Evolutionary conservation across 768 basidiomycete genomes (phyloP).

Genomic region (Dictyophora rubrovolvata): DNA sequence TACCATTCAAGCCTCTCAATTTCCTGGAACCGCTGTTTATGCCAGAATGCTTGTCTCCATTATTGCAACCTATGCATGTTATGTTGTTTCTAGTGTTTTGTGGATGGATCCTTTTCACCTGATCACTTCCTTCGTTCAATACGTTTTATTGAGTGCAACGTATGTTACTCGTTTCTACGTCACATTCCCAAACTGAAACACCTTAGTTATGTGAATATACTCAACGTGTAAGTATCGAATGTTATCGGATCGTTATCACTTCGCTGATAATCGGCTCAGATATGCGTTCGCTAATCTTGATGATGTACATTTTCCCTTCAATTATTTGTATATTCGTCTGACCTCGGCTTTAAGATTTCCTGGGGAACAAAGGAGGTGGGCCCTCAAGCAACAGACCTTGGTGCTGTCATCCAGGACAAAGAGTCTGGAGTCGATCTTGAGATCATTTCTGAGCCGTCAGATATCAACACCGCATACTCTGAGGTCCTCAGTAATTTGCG

Average conservation of each 20-base stretch:
- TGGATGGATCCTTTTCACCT: constrained; percentile 97
- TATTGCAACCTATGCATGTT: constrained; percentile 62
- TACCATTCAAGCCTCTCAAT: constrained; percentile 56
- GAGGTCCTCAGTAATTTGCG: constrained; percentile 67
- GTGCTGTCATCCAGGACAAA: constrained; percentile 71
- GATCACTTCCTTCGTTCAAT: constrained; percentile 82
- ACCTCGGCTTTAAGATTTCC: constrained; percentile 45
- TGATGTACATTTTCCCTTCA: constrained; percentile 42
- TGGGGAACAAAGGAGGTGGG: constrained; percentile 84
- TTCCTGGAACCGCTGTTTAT: constrained; percentile 56
- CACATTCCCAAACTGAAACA: background rate
- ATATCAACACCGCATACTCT: constrained; percentile 76
- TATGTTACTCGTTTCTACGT: background rate
- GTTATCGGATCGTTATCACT: too few species aligned
- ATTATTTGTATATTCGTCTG: background rate
- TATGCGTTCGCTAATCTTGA: constrained; percentile 83
- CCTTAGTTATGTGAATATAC: constrained; percentile 50
- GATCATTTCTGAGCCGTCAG: constrained; percentile 70
- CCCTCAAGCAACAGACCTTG: constrained; percentile 64
- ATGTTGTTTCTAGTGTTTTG: constrained; percentile 64
- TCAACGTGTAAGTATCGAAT: constrained; percentile 52
- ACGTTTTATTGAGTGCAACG: constrained; percentile 75
- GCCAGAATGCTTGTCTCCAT: constrained; percentile 75
- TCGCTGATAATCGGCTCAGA: constrained; percentile 16
- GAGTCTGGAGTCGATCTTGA: constrained; percentile 82